Base-by-base conservation (phyloP, 169 alveolate species). In the Sarcocystis neurona region DNA sequence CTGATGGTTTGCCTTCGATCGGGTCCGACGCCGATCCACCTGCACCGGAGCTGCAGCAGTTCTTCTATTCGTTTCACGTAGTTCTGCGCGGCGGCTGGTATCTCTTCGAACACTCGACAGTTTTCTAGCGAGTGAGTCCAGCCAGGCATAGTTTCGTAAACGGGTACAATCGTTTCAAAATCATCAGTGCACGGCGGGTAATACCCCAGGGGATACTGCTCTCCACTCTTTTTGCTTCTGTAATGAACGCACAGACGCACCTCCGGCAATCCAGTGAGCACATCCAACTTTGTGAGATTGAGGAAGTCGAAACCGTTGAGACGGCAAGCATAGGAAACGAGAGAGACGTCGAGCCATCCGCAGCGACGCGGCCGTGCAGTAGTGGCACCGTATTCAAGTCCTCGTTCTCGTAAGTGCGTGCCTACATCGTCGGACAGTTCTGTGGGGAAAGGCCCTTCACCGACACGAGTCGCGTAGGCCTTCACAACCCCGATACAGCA, bases 401-500 rank as follows among this genome's bases (percentile, higher is more conserved):
- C 95, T 32, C 5, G 8, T 3, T 37, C 68, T 15, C 53, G 90
- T 18, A 85, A 30, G 43, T 63, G 90, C 1, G 2, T 30, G 6
- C 90, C 80, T 23, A 43, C 32, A 1, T 27, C 84, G 30, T 85
- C 90, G 0, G 44, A 82, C 41, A 96, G 94, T 87, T 98, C 99
- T 32, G 99, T 97, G 30, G 99, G 98, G 94, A 98, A 97, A 12
- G 99, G 99, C 23, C 99, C 99, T 80, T 94, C 97, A 0, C 99
- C 99, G 12, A 98, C 99, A 88, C 99, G 96, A 15, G 99, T 98
- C 41, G 98, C 96, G 91, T 98, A 98, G 56, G 99, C 98, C 91
- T 91, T 91, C 58, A 88, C 94, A 48, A 92, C 94, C 34, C 93
- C 94, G 30, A 92, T 78, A 72, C 60, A 66, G 23, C 72, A 41